phyloP scores from a whole-genome alignment of 208 protist species.

The Histomonas meleagridis region DNA sequence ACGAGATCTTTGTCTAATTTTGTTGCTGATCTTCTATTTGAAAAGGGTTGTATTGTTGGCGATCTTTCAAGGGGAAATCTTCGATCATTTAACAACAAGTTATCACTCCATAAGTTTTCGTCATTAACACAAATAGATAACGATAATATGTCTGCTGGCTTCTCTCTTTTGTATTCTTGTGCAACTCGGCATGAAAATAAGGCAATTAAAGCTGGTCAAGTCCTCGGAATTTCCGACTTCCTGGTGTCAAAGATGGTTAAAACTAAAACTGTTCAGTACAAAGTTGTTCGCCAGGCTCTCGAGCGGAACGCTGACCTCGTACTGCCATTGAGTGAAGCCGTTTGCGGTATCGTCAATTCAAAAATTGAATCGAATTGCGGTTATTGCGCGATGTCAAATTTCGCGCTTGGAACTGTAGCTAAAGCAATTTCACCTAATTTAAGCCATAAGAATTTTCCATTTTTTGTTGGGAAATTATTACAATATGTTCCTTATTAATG shows the following conservation, averaged over 20 bases:
- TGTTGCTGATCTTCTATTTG: not conserved
- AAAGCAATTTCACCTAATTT: too few relatives aligned
- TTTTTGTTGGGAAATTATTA: too few relatives aligned
- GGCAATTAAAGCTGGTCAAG: not conserved
- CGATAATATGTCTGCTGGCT: not conserved
- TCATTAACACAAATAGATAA: not conserved
- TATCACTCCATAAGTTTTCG: not conserved
- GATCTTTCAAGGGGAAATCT: not conserved
- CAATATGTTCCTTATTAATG: too few relatives aligned
- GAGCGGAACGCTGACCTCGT: not conserved
- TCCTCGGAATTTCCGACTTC: not conserved
- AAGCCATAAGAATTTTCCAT: too few relatives aligned
- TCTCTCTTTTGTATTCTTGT: not conserved
- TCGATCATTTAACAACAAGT: too few relatives aligned
- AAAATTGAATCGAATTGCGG: not conserved
- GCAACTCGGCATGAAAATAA: not conserved
- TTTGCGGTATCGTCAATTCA: not conserved
- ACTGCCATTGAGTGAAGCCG: not conserved
- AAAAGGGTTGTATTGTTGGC: not conserved
- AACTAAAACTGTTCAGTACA: not conserved
- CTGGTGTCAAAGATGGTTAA: not conserved
- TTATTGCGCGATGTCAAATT: not conserved
- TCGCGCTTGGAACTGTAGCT: not conserved
- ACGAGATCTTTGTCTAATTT: not conserved
- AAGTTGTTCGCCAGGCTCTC: not conserved